Evolutionary conservation across 306 rosid genomes (phyloP), one percentile per base, ranked within the genome.

Genomic region (Albizia julibrissin): DNA sequence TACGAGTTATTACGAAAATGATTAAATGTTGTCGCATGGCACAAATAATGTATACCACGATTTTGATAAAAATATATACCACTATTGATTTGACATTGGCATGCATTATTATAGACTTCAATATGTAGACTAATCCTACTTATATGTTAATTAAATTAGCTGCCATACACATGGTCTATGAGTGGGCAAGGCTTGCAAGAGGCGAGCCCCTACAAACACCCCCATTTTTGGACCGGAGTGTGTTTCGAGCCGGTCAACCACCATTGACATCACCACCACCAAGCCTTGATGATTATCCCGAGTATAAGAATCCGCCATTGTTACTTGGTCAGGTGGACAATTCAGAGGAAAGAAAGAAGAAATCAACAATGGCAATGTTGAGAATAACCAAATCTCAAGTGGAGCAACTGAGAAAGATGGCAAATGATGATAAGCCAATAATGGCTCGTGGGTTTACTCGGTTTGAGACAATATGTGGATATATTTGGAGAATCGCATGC

Each of bases 401-500:
- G 5, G 91, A 87, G 44, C 79, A 67, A 0, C 42, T 93, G n/a
- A 91, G 68, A 72, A 76, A 69, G 26, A 54, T 10, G 40, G 93
- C 93, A 0, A 90, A 93, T 29, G 83, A 86, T 10, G 4, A 29
- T 18, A n/a, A 33, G 3, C 77, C 64, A 10, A 34, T 15, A 19
- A 33, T 54, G 0, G 71, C n/a, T 2, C 87, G 86, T 0, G 54
- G 79, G 26, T 92, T 83, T n/a, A 87, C 83, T 0, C 81, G 91
- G 42, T 91, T 81, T 2, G 97, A 93, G 81, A 67, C 85, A 0
- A 3, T 93, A 10, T 71, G 91, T 0, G 92, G 91, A 0, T 89
- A 93, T 50, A 46, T 90, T 1, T 93, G 97, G 98, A 87, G 86
- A 62, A 85, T 86, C 58, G 90, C 93, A 0, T 67, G 90, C 77